Evolutionary conservation across 2,329 filamentous ascomycete species (phyloP).

Genomic region (Epicoccum sorghinum): DNA sequence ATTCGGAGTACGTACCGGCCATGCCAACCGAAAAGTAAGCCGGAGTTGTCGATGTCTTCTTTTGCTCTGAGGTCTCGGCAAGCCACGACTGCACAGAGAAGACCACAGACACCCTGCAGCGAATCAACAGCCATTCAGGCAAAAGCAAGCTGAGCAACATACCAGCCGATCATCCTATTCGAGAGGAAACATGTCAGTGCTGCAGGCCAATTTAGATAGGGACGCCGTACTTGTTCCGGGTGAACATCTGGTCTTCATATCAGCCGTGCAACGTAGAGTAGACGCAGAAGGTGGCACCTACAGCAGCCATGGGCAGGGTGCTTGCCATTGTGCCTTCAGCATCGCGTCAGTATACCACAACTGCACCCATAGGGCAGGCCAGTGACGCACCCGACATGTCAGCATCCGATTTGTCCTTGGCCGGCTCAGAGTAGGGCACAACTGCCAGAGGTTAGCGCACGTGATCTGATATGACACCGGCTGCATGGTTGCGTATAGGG

Average conservation of each 20-base stretch:
- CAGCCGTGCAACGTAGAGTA: slow-evolving; percentile 30
- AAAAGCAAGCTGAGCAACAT: slow-evolving; percentile 30
- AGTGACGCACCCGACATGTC: slow-evolving; percentile 71
- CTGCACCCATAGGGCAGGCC: background rate
- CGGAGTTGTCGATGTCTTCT: slow-evolving; percentile 71
- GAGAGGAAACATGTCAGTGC: slow-evolving; percentile 27
- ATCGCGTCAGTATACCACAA: slow-evolving; percentile 7
- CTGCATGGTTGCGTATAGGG: slow-evolving; percentile 15
- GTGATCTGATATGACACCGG: slow-evolving; percentile 27
- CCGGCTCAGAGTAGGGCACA: slow-evolving; percentile 84
- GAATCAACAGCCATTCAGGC: slow-evolving; percentile 20
- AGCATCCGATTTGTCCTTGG: slow-evolving; percentile 64
- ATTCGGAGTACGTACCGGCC: slow-evolving; percentile 65
- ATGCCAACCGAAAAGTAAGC: slow-evolving; percentile 78
- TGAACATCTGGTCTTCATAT: slow-evolving; percentile 71
- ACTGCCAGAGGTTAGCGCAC: slow-evolving; percentile 60
- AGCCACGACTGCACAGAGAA: slow-evolving; percentile 79
- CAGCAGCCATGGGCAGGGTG: slow-evolving; percentile 91
- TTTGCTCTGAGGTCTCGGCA: slow-evolving; percentile 72
- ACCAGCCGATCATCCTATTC: slow-evolving; percentile 68
- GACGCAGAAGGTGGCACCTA: slow-evolving; percentile 49
- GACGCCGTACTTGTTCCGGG: slow-evolving; percentile 74
- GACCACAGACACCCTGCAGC: slow-evolving; percentile 70
- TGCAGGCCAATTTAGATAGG: slow-evolving; percentile 12
- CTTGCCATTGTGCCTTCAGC: slow-evolving; percentile 66